Evolutionary conservation across 139 green algal species (phyloP).

Genomic region (Monoraphidium neglectum): DNA sequence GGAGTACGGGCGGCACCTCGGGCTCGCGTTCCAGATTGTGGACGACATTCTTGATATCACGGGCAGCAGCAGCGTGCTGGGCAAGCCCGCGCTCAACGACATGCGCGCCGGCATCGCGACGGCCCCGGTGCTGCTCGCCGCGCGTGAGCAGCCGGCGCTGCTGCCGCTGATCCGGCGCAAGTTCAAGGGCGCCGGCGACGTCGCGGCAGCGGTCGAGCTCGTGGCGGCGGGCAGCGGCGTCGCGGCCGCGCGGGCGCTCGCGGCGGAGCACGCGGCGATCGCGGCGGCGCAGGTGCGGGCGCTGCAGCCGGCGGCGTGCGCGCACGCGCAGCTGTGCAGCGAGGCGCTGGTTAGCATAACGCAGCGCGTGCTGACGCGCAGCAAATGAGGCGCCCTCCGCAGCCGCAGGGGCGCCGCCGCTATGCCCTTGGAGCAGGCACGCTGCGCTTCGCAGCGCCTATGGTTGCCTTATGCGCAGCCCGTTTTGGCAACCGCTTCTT

Average conservation of each 20-base stretch:
- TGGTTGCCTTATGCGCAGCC: not conserved
- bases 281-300: constrained; percentile 61
- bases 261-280: constrained; percentile 64
- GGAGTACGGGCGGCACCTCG: constrained; percentile 87
- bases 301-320: constrained; percentile 43
- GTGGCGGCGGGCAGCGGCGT: constrained; percentile 70
- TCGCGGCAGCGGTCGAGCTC: constrained; percentile 65
- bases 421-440: not conserved
- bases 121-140: constrained; percentile 88
- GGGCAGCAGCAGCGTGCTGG: constrained; percentile 69
- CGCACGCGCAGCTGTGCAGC: constrained; percentile 55
- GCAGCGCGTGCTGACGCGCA: constrained; percentile 64
- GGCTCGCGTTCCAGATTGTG: constrained; percentile 94
- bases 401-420: not conserved
- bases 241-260: constrained; percentile 70
- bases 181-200: constrained; percentile 82
- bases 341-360: constrained; percentile 73
- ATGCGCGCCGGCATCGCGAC: constrained; percentile 90
- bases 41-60: constrained; percentile 98
- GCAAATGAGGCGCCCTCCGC: constrained; percentile 53
- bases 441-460: not conserved
- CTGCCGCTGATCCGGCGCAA: constrained; percentile 72
- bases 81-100: constrained; percentile 95
- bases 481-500: not conserved
- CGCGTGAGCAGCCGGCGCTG: constrained; percentile 63